Percentiles rank a stretch among this genome's conserved stretches.
phyloP scores from a whole-genome alignment of 73 alveolate genomes.

The Stentor roeselii region DNA sequence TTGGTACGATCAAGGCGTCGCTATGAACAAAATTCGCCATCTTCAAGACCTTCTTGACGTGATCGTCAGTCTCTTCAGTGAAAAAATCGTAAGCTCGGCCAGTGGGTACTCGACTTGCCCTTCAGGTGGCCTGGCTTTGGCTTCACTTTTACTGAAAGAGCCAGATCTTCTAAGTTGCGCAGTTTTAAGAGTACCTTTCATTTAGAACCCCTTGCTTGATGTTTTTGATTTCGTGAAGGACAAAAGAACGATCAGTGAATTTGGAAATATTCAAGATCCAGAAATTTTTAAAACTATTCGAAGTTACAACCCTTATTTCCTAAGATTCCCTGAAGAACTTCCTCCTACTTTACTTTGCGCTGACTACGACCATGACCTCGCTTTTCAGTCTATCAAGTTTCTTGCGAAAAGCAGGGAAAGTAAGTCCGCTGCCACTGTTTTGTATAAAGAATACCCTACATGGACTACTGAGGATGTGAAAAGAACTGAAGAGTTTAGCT shows the following conservation, averaged over 20 bases:
- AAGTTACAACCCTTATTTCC: slow-evolving; percentile 3
- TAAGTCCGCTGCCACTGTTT: background rate
- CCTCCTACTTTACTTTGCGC: background rate
- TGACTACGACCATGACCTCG: background rate
- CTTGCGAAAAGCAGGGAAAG: slow-evolving; percentile 6
- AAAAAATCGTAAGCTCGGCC: background rate
- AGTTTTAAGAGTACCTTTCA: background rate
- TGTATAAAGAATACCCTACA: slow-evolving; percentile 10
- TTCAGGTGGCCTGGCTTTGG: slow-evolving; percentile 17
- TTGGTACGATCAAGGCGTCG: slow-evolving; percentile 19
- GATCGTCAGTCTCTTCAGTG: background rate
- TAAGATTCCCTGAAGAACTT: background rate
- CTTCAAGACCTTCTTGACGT: slow-evolving; percentile 21
- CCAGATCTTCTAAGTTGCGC: slow-evolving; percentile 16
- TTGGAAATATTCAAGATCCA: slow-evolving; percentile 1
- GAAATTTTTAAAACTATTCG: background rate
- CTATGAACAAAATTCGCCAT: background rate
- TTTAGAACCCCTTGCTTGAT: slow-evolving; percentile 11
- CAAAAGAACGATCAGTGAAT: background rate
- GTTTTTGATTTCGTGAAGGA: background rate
- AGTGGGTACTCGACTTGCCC: background rate
- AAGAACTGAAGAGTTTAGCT: slow-evolving; percentile 18
- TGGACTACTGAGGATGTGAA: slow-evolving; percentile 19
- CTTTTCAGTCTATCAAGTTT: background rate
- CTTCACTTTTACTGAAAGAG: slow-evolving; percentile 8